These are phyloP conservation scores for Decorospora gaudefroyi DNA, from an alignment of 2,329 filamentous ascomycete genomes.

Conservation along the genomic window DNA sequence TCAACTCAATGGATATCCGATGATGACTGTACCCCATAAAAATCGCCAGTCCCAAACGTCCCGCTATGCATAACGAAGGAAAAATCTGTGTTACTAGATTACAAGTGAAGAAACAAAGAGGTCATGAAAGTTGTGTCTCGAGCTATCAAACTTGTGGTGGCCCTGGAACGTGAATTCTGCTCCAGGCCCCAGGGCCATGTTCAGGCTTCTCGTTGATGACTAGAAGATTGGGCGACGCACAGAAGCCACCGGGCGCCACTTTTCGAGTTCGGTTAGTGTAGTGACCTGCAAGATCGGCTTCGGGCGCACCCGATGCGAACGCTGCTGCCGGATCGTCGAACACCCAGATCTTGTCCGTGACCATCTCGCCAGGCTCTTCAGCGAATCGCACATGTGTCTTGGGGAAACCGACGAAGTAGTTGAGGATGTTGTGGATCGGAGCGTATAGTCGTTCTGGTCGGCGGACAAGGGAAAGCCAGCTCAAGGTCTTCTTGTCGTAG, in stretches of 20 bases:
- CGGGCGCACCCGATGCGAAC: conserved; percentile 32
- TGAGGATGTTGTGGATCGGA: conserved; percentile 63
- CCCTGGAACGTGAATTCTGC: conserved; percentile 35
- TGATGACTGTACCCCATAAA: conserved; percentile 4
- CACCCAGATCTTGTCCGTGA: conserved; percentile 59
- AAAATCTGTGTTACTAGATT: conserved; percentile 13
- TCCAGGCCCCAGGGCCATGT: conserved; percentile 42
- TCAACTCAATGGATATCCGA: background rate
- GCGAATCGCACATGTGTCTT: conserved; percentile 63
- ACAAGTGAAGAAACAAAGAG: conserved; percentile 11
- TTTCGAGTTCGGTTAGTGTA: conserved; percentile 49
- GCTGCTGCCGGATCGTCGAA: conserved; percentile 41
- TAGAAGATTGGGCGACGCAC: conserved; percentile 60
- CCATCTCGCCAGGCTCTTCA: conserved; percentile 62
- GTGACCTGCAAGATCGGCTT: conserved; percentile 33
- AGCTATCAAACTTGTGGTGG: conserved; percentile 21
- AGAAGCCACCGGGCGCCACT: conserved; percentile 60
- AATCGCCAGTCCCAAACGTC: conserved; percentile 5
- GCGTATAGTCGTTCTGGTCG: conserved; percentile 69
- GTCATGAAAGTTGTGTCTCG: background rate
- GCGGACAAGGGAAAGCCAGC: conserved; percentile 63
- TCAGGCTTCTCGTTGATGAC: conserved; percentile 49
- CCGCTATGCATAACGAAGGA: conserved; percentile 17
- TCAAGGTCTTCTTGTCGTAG: conserved; percentile 63
- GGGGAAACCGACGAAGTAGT: conserved; percentile 61